Conservation (phyloP, 1,139 yeast genomes). For the Scheffersomyces segobiensis region DNA sequence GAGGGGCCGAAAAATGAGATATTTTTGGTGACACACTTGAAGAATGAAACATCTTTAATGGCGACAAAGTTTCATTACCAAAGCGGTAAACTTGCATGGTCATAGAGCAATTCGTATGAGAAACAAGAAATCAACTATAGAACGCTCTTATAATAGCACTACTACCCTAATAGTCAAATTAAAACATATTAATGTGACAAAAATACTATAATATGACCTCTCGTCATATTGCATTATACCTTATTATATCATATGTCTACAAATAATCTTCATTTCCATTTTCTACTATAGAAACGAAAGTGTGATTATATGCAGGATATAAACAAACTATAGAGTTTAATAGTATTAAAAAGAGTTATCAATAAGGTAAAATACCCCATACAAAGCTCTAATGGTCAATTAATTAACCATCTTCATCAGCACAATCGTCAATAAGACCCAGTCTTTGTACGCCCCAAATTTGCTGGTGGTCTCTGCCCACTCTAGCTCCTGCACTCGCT, state of each 20-base stretch:
- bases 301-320: no score
- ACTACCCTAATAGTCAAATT: not conserved
- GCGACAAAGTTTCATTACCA: no score
- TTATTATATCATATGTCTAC: no score
- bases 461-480: not conserved
- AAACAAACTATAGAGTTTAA: no score
- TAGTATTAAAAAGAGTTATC: no score
- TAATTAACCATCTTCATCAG: not conserved
- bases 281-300: no score
- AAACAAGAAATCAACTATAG: not conserved
- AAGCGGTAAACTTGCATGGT: not conserved
- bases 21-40: slow-evolving; percentile 45
- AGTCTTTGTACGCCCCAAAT: not conserved
- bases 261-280: no score
- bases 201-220: no score
- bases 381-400: not conserved
- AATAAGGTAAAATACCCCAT: no score
- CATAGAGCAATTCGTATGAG: not conserved
- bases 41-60: slow-evolving; percentile 22
- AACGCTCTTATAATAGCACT: not conserved
- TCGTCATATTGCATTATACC: no score
- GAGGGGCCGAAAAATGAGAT: no score
- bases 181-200: no score
- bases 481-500: not conserved
- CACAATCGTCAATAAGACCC: not conserved